Conservation (phyloP, 164 flowering plant genomes). For the Euptelea pleiosperma region DNA sequence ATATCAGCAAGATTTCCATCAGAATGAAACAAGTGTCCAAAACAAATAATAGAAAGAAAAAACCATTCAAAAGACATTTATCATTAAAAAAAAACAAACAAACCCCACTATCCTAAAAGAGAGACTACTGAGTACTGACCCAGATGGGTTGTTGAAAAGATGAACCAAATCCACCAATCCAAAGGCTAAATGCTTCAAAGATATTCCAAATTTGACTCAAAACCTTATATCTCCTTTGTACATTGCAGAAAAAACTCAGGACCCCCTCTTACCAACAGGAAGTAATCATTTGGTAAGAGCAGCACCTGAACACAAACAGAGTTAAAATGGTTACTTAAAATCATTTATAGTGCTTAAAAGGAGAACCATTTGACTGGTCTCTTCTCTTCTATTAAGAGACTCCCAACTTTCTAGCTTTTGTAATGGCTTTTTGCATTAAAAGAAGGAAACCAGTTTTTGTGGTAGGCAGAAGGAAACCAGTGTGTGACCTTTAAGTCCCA, state of each 20-base stretch:
- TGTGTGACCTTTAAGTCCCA: conserved; percentile 22
- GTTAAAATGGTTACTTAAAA: not conserved
- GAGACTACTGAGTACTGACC: conserved; percentile 11
- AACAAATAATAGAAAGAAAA: conserved; percentile 9
- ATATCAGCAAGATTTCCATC: conserved; percentile 19
- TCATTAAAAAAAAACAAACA: not conserved
- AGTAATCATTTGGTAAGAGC: not conserved
- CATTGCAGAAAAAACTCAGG: conserved; percentile 23
- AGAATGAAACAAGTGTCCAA: not conserved
- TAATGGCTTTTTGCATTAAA: conserved; percentile 44
- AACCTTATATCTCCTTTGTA: conserved; percentile 16
- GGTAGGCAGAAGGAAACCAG: conserved; percentile 13
- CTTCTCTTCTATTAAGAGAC: conserved; percentile 5
- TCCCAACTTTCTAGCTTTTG: conserved; percentile 22
- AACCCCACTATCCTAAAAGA: not conserved
- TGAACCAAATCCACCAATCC: conserved; percentile 26
- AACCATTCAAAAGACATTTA: too few relatives aligned
- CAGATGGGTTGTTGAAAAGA: conserved; percentile 26
- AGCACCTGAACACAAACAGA: conserved; percentile 11
- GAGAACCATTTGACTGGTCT: conserved; percentile 27
- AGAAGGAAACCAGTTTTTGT: conserved; percentile 26
- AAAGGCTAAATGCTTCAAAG: conserved; percentile 20
- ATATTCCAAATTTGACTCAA: conserved; percentile 15
- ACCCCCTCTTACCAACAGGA: not conserved
- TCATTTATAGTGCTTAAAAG: conserved; percentile 6